These are phyloP conservation scores for Suhomyces terraborum DNA, from an alignment of 1,139 yeast genomes.

Conservation along the genomic window DNA sequence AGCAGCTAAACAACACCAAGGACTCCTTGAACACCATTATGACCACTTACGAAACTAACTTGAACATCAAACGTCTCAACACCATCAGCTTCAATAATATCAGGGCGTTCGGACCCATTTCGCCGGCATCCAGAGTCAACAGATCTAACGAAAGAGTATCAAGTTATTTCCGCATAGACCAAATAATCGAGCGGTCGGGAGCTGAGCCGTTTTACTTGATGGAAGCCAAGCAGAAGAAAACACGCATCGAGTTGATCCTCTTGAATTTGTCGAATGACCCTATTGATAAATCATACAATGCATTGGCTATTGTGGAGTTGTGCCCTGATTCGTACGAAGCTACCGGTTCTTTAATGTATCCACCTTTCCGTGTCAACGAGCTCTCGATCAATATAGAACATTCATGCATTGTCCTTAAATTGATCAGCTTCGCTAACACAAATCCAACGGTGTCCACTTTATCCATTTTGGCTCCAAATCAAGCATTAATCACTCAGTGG, in stretches of 20 bases:
- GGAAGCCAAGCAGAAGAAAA: slow-evolving; percentile 15
- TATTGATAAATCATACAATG: slow-evolving; percentile 24
- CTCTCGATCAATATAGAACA: slow-evolving; percentile 26
- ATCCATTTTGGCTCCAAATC: slow-evolving; percentile 20
- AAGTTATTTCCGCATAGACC: slow-evolving; percentile 41
- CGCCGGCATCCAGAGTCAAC: slow-evolving; percentile 10
- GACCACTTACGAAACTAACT: slow-evolving; percentile 20
- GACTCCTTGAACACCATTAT: slow-evolving; percentile 25
- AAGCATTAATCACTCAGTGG: slow-evolving; percentile 30
- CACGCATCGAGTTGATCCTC: slow-evolving; percentile 33
- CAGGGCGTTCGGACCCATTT: slow-evolving; percentile 23
- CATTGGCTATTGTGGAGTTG: slow-evolving; percentile 41
- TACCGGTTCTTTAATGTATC: slow-evolving; percentile 37
- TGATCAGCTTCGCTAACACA: slow-evolving; percentile 28
- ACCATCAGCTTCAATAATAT: slow-evolving; percentile 41
- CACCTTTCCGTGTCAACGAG: slow-evolving; percentile 41
- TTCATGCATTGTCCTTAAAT: slow-evolving; percentile 27
- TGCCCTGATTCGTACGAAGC: slow-evolving; percentile 10
- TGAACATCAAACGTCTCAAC: slow-evolving; percentile 28
- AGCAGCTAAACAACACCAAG: slow-evolving; percentile 28
- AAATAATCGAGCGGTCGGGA: slow-evolving; percentile 39
- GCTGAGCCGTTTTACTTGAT: slow-evolving; percentile 23
- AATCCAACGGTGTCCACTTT: slow-evolving; percentile 9
- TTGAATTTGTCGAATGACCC: slow-evolving; percentile 28
- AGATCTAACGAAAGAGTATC: slow-evolving; percentile 31